Percentiles rank a stretch among this genome's conserved stretches.
These are phyloP conservation scores for Pichia sp. DNA, from an alignment of 1,139 yeast genomes.

Conservation along the genomic window DNA sequence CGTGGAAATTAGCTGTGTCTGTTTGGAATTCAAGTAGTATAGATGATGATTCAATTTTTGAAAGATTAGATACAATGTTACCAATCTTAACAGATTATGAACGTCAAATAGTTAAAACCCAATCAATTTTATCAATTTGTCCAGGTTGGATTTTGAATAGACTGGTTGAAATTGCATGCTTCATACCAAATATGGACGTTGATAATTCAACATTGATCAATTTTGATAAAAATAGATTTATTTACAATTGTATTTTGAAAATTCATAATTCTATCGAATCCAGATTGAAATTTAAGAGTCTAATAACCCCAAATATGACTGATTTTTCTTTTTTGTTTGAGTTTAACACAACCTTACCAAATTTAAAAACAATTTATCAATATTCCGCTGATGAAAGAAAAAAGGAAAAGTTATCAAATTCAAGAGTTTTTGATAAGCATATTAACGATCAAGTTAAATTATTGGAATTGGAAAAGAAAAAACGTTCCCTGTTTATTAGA, in stretches of 20 bases:
- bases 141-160: slow-evolving; percentile 72
- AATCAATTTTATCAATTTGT: slow-evolving; percentile 56
- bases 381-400: slow-evolving; percentile 39
- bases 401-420: slow-evolving; percentile 30
- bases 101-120: slow-evolving; percentile 2
- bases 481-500: slow-evolving; percentile 21
- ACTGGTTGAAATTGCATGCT: slow-evolving; percentile 57
- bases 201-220: slow-evolving; percentile 53
- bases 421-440: slow-evolving; percentile 36
- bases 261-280: slow-evolving; percentile 34
- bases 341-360: slow-evolving; percentile 16
- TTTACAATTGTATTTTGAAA: slow-evolving; percentile 49
- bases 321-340: slow-evolving; percentile 28
- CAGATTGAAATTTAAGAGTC: slow-evolving; percentile 14
- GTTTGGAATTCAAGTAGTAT: slow-evolving; percentile 2
- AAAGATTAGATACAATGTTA: slow-evolving; percentile 14
- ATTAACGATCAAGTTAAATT: slow-evolving; percentile 45
- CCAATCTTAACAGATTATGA: slow-evolving; percentile 9
- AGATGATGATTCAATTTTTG: slow-evolving; percentile 9
- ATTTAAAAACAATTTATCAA: slow-evolving; percentile 32
- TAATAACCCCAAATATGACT: slow-evolving; percentile 13
- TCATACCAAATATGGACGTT: slow-evolving; percentile 59
- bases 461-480: slow-evolving; percentile 40
- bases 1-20: slow-evolving; percentile 59
- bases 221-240: slow-evolving; percentile 62